Base-by-base conservation (phyloP, 805 yeast species). In the Ogataea populi-albae region DNA sequence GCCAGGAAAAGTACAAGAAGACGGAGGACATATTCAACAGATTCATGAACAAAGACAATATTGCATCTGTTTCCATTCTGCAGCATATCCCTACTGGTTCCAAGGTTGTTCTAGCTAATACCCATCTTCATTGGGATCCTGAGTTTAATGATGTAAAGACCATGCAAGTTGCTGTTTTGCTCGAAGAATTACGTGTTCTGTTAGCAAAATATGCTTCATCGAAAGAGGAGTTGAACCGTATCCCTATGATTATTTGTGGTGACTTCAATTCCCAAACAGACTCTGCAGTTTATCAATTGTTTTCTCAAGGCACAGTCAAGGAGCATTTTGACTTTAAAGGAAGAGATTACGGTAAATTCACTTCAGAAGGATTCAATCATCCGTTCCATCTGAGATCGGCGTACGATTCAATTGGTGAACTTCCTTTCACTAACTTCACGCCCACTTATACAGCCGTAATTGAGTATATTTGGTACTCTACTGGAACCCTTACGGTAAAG, bases 61-160 rank as follows among this genome's bases (percentile, higher is more conserved):
- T 93, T 53, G 98, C 96, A 6, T 67, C 86, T 33, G 75, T 87
- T 32, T 67, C 84, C 11, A 75, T 80, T 37, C 73, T 93, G 47
- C 87, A 86, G 55, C 93, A 85, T 53, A 59, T 69, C 22, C 73
- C 72, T 36, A 76, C 89, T 5, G 87, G 89, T 12, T 84, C 81
- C 56, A 73, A 74, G 44, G 63, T 91, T 24, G 70, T 86, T 47
- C 69, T 87, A 23, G 88, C 85, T 3, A 91, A 88, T 53, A 91
- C 98, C 0, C 99, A 93, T 70, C 75, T 93, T 59, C 97, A 91
- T 61, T 93, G 98, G 98, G 97, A 93, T 66, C 98, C 98, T 4
- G 86, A 85, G 32, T 86, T 81, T 56, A 86, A 86, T 57, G 99
- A 93, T 64, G 99, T 93, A 38, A 93, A 93, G 61, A 79, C 97